These are phyloP conservation scores for Madurella mycetomatis DNA, from an alignment of 2,329 filamentous ascomycete species.

Conservation along the genomic window DNA sequence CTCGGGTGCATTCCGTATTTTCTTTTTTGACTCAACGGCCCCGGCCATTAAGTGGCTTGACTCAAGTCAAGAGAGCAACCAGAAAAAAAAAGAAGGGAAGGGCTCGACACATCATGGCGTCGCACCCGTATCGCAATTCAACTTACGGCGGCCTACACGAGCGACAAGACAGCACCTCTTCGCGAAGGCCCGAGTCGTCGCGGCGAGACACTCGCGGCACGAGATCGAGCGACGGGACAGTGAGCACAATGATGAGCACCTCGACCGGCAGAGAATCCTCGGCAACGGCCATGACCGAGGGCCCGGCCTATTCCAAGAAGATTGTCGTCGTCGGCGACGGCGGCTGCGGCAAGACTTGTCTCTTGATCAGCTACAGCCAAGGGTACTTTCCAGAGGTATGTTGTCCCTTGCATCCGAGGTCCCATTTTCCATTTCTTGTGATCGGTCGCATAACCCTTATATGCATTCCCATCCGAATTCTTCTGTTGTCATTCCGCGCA, in stretches of 20 bases:
- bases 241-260: conserved; percentile 79
- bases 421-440: too few relatives aligned
- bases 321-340: conserved; percentile 98
- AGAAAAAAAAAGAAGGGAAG: not conserved
- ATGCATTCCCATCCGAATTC: not conserved
- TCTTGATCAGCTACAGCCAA: conserved; percentile 97
- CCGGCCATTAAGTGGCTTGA: not conserved
- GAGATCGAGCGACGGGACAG: conserved; percentile 82
- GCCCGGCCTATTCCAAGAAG: conserved; percentile 95
- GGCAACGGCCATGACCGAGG: conserved; percentile 81
- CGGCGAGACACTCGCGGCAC: conserved; percentile 48
- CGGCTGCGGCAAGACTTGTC: conserved; percentile 96
- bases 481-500: not conserved
- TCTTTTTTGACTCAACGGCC: not conserved
- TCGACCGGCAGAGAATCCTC: conserved; percentile 68
- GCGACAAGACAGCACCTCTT: conserved; percentile 38
- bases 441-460: not conserved
- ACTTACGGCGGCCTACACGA: conserved; percentile 44
- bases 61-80: not conserved
- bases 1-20: not conserved
- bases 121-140: conserved; percentile 51
- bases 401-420: not conserved
- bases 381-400: conserved; percentile 97
- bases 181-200: conserved; percentile 34
- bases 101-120: conserved; percentile 40